A percentile compares a stretch with the other conserved stretches of the same genome.
Conservation (phyloP, 345 rosid genomes). For the Eucalyptus pauciflora region DNA sequence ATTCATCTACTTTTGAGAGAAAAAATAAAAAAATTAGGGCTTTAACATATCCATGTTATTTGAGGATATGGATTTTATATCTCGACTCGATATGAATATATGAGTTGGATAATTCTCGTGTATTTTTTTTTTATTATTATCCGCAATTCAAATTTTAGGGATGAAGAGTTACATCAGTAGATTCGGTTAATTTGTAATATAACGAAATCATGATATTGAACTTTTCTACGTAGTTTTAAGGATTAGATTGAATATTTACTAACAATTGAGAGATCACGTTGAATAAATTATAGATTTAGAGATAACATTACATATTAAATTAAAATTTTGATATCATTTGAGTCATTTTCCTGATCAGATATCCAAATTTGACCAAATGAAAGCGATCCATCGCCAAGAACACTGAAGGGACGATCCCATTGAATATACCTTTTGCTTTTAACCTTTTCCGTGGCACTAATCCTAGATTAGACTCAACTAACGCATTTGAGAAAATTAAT, state of each 20-base stretch:
- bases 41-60: background rate
- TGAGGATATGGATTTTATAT: rapidly evolving
- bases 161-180: rapidly evolving
- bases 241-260: too few species aligned
- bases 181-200: too few species aligned
- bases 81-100: background rate
- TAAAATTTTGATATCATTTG: rapidly evolving
- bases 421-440: background rate
- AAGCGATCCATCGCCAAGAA: background rate
- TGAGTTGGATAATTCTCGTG: too few species aligned
- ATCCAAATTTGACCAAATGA: background rate
- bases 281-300: too few species aligned
- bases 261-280: rapidly evolving
- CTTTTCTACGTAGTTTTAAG: too few species aligned
- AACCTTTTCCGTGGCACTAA: background rate
- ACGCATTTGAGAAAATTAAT: background rate
- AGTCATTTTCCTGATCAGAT: too few species aligned
- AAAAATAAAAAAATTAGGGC: rapidly evolving
- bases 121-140: too few species aligned
- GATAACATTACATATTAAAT: rapidly evolving
- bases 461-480: background rate
- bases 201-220: rapidly evolving
- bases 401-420: background rate
- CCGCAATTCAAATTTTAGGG: background rate
- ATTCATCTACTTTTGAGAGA: background rate